Conservation (phyloP, 2,329 filamentous ascomycete species). For the Tothia fuscella region DNA sequence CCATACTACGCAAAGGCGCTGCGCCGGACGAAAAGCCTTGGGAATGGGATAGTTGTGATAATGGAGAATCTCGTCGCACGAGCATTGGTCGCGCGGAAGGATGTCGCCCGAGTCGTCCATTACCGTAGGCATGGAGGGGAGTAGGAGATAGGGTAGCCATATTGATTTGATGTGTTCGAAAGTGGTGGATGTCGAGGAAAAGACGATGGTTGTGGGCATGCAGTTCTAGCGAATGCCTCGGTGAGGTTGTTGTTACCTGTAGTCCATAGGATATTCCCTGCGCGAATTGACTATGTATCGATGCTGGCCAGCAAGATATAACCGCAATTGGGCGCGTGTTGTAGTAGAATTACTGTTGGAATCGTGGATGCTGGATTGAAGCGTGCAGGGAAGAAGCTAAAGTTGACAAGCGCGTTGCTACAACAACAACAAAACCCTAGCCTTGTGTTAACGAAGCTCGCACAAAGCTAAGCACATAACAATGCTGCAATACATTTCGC, state of each 20-base stretch:
- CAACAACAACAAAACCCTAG: no score
- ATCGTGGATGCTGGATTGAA: not conserved
- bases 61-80: constrained; percentile 26
- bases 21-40: constrained; percentile 26
- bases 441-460: no score
- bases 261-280: constrained; percentile 5
- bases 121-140: constrained; percentile 25
- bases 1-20: constrained; percentile 33
- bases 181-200: not conserved
- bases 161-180: not conserved
- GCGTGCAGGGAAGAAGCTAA: not conserved
- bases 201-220: no score
- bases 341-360: constrained; percentile 5
- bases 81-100: constrained; percentile 19
- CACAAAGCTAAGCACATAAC: no score
- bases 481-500: no score
- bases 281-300: constrained; percentile 1
- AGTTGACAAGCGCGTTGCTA: constrained; percentile 4
- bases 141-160: constrained; percentile 30
- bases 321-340: constrained; percentile 4
- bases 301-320: constrained; percentile 5
- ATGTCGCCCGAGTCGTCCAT: constrained; percentile 23
- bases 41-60: constrained; percentile 31
- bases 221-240: constrained; percentile 7
- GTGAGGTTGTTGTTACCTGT: constrained; percentile 1